phyloP scores from a whole-genome alignment of 257 asterid species.

The Thymus mandschuricus region DNA sequence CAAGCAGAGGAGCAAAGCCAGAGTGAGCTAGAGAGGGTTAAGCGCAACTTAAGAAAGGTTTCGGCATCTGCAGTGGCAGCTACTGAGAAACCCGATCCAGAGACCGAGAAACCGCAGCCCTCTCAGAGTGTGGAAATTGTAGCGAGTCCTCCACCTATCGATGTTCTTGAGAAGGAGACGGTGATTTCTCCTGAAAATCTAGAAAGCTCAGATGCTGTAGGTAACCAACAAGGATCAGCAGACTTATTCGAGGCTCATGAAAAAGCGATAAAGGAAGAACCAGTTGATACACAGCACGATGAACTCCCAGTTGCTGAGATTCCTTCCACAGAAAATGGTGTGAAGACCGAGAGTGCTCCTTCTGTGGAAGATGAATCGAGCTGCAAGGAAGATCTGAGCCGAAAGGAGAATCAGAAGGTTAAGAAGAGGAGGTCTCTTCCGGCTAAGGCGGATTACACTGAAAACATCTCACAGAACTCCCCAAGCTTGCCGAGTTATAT shows the following conservation, averaged over 20 bases:
- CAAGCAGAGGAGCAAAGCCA: slow-evolving; percentile 77
- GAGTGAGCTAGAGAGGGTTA: slow-evolving; percentile 72
- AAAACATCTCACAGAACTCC: slow-evolving; percentile 67
- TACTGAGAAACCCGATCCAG: slow-evolving; percentile 58
- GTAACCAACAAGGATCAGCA: slow-evolving; percentile 37
- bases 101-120: slow-evolving; percentile 51
- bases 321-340: slow-evolving; percentile 50
- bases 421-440: slow-evolving; percentile 81
- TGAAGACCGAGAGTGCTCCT: slow-evolving; percentile 36
- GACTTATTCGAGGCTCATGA: slow-evolving; percentile 38
- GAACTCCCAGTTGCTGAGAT: slow-evolving; percentile 47
- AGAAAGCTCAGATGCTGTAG: slow-evolving; percentile 28
- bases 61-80: slow-evolving; percentile 58
- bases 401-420: slow-evolving; percentile 62
- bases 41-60: slow-evolving; percentile 67
- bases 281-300: slow-evolving; percentile 37
- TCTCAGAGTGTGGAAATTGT: slow-evolving; percentile 40
- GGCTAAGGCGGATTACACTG: slow-evolving; percentile 68
- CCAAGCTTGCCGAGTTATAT: slow-evolving; percentile 87
- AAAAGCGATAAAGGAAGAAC: slow-evolving; percentile 42
- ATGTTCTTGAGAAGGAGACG: slow-evolving; percentile 45
- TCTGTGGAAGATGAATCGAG: slow-evolving; percentile 48
- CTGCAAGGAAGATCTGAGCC: slow-evolving; percentile 54
- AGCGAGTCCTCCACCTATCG: slow-evolving; percentile 38
- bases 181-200: slow-evolving; percentile 40